phyloP scores from a whole-genome alignment of 495 filamentous ascomycete species.

The Geopyxis carbonaria region DNA sequence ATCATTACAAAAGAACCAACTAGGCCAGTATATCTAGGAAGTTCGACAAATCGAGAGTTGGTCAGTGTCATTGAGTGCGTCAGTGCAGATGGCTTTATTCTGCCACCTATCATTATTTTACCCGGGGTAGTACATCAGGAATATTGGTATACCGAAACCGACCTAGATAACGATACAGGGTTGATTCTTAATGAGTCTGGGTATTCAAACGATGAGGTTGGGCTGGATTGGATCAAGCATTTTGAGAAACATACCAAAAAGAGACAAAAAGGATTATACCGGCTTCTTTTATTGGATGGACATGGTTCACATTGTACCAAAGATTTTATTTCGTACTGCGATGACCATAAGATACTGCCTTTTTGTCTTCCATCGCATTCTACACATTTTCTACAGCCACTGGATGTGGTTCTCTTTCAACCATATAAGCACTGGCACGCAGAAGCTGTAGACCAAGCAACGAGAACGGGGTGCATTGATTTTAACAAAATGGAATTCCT shows the following conservation, averaged over 20 bases:
- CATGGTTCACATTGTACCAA: slow-evolving; percentile 1
- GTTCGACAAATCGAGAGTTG: slow-evolving; percentile 4
- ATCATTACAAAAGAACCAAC: slow-evolving; percentile 12
- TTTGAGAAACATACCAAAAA: background rate
- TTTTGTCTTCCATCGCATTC: background rate
- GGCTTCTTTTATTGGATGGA: slow-evolving; percentile 1
- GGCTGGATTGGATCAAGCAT: slow-evolving; percentile 1
- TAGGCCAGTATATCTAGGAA: slow-evolving; percentile 4
- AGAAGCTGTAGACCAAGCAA: slow-evolving; percentile 13
- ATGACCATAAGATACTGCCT: slow-evolving; percentile 1
- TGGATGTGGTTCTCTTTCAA: slow-evolving; percentile 11
- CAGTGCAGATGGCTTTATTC: slow-evolving; percentile 5
- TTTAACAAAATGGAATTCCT: slow-evolving; percentile 22
- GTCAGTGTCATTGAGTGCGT: slow-evolving; percentile 8
- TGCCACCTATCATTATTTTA: slow-evolving; percentile 11
- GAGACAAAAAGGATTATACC: background rate
- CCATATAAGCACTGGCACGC: slow-evolving; percentile 15
- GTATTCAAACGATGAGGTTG: slow-evolving; percentile 9
- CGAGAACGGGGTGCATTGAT: slow-evolving; percentile 1
- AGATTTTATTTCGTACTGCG: slow-evolving; percentile 4
- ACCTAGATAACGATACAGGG: background rate
- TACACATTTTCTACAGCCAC: background rate
- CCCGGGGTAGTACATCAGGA: background rate
- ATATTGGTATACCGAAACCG: background rate
- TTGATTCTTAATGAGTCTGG: slow-evolving; percentile 7